Percentiles rank a stretch among this genome's conserved stretches.
Evolutionary conservation across 495 filamentous ascomycete genomes (phyloP).

Genomic region (Annulohypoxylon maeteangense): DNA sequence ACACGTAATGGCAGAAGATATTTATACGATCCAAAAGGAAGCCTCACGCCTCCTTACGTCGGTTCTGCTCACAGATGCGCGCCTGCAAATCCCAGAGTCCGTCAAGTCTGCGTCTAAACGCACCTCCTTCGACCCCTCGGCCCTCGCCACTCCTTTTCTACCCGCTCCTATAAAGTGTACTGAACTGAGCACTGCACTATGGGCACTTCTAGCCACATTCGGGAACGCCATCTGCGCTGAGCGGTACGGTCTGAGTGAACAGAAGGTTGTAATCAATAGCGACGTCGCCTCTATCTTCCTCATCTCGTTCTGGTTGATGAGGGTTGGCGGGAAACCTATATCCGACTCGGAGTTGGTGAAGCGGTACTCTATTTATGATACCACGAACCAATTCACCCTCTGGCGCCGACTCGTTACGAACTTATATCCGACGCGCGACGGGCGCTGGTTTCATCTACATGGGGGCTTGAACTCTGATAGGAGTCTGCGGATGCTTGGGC

Average conservation of each 20-base stretch:
- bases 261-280: slow-evolving; percentile 45
- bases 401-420: slow-evolving; percentile 56
- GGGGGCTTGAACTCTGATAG: slow-evolving; percentile 61
- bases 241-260: slow-evolving; percentile 37
- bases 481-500: slow-evolving; percentile 54
- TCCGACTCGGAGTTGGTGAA: slow-evolving; percentile 31
- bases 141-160: slow-evolving; percentile 36
- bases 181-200: slow-evolving; percentile 45
- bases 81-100: slow-evolving; percentile 32
- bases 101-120: slow-evolving; percentile 31
- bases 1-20: slow-evolving; percentile 17
- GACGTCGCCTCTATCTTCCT: slow-evolving; percentile 49
- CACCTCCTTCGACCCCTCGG: slow-evolving; percentile 38
- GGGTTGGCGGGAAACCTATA: slow-evolving; percentile 35
- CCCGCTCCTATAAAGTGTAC: slow-evolving; percentile 46
- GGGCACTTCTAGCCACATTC: slow-evolving; percentile 45
- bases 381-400: slow-evolving; percentile 37
- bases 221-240: slow-evolving; percentile 41
- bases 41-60: slow-evolving; percentile 42
- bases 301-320: slow-evolving; percentile 40
- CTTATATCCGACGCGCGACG: slow-evolving; percentile 64
- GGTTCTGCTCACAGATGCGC: slow-evolving; percentile 35
- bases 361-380: slow-evolving; percentile 42
- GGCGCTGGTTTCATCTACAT: slow-evolving; percentile 64
- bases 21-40: slow-evolving; percentile 44